Evolutionary conservation across 768 basidiomycete species (phyloP), one percentile per base, ranked within the genome.

Genomic region (Trametes punicea): DNA sequence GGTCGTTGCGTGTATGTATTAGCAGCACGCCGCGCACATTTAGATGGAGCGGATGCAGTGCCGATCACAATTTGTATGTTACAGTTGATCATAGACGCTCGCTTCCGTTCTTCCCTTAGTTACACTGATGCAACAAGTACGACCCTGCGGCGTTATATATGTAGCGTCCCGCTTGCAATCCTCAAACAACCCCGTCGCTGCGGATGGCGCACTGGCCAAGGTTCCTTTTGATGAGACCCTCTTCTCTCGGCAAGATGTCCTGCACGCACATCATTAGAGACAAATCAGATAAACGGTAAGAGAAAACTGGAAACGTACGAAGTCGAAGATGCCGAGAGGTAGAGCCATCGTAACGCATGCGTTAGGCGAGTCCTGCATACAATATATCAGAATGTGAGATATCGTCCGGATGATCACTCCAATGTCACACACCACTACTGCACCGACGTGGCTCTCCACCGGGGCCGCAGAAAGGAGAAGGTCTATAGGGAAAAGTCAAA

Each of bases 251-350:
- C 13, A 85, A 65, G 60, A 89, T 88, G 67, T 88, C 83, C 85
- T 88, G 46, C 11, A 52, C 46, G 33, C 46, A n/a, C 15, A n/a
- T n/a, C 29, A 30, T 51, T 34, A 50, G 30, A 15, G 36, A 36
- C 47, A 23, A 25, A 34, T 21, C 21, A 21, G 21, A 18, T 31
- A 50, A 21, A 4, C 34, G 20, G 9, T 15, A 3, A 13, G 10
- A 46, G 11, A 50, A 18, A 20, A 9, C 16, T n/a, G 7, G 27
- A 9, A 20, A 68, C 81, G 59, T 46, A 85, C 85, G 63, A 82
- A 77, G 38, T 88, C 84, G 63, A 91, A 91, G 56, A 91, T 91
- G 2, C 81, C 87, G n/a, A 85, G 76, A 4, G 88, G 88, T 3
- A 91, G 74, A 0, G 79, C 87, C 20, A 91, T 70, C 0, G 87